Percentiles rank a stretch among this genome's conserved stretches.
These are phyloP conservation scores for Trichoderma oligosporum DNA, from an alignment of 2,329 filamentous ascomycete genomes.

Conservation along the genomic window DNA sequence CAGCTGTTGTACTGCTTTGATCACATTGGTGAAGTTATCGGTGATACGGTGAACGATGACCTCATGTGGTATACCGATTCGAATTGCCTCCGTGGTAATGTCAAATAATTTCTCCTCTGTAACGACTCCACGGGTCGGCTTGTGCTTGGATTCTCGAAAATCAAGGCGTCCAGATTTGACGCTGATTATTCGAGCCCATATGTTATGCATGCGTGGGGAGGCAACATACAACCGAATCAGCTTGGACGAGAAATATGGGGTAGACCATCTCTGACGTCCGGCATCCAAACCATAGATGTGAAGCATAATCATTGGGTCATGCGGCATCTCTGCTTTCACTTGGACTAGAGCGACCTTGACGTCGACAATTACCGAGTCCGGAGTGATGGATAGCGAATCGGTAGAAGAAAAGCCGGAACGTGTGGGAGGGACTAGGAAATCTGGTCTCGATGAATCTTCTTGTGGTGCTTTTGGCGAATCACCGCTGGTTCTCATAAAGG, in stretches of 20 bases:
- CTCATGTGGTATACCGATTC: slow-evolving; percentile 85
- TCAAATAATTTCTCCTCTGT: slow-evolving; percentile 80
- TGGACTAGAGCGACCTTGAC: slow-evolving; percentile 78
- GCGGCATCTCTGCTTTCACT: slow-evolving; percentile 81
- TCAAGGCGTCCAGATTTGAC: slow-evolving; percentile 79
- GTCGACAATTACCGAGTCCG: slow-evolving; percentile 76
- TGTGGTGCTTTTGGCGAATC: slow-evolving; percentile 37
- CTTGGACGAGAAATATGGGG: slow-evolving; percentile 73
- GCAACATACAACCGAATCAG: slow-evolving; percentile 83
- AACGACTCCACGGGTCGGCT: slow-evolving; percentile 54
- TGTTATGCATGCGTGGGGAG: slow-evolving; percentile 72
- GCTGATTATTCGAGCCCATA: slow-evolving; percentile 84
- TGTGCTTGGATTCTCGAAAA: slow-evolving; percentile 70
- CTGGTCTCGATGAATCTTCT: slow-evolving; percentile 30
- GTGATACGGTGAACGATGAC: slow-evolving; percentile 84
- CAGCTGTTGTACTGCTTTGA: slow-evolving; percentile 86
- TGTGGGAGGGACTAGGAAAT: slow-evolving; percentile 39
- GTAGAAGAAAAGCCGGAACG: slow-evolving; percentile 26
- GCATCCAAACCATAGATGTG: slow-evolving; percentile 80
- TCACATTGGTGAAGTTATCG: slow-evolving; percentile 86
- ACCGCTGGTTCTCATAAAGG: slow-evolving; percentile 55
- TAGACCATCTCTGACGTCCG: slow-evolving; percentile 81
- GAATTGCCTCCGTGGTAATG: slow-evolving; percentile 77
- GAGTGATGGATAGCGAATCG: slow-evolving; percentile 33
- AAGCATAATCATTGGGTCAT: slow-evolving; percentile 86